Base-by-base conservation (phyloP, 805 yeast genomes). In the Candida ponderosae region DNA sequence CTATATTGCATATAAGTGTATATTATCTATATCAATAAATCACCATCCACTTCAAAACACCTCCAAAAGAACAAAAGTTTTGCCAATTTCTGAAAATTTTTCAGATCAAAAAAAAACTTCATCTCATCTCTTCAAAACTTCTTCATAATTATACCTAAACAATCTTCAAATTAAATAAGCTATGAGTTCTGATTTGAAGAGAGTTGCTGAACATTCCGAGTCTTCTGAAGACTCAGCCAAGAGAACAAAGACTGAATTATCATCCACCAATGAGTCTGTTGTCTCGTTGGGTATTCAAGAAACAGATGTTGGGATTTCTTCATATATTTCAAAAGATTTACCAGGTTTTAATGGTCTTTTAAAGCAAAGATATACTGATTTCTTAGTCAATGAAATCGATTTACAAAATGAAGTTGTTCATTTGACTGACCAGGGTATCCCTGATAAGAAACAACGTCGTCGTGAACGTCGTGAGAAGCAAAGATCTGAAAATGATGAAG, bases 281-380 rank as follows among this genome's bases (percentile, higher is more conserved):
- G n/a, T n/a, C n/a, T n/a, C n/a, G n/a, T n/a, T n/a, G 29, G 79
- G 82, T 9, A 71, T 82, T 34, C 71, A 68, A 36, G 96, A 89
- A 54, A 28, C 45, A 2, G 94, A 88, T 56, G 98, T 93, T 9
- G 98, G 98, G 6, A 90, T 93, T 45, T 78, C 86, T 1, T 74
- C 75, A 36, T 89, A 65, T 49, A 60, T 87, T 27, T 74, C 76
- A 34, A 55, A 66, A 2, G 68, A 63, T 5, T 49, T 66, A 19
- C 58, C 66, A 9, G 95, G 96, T 4, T 86, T 93, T 45, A 56
- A 58, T 15, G 98, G 97, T 3, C 69, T 72, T 13, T 66, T 93
- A 49, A 93, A 93, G 58, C 95, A 85, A 53, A 68, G 96, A 43
- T 89, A 88, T 60, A 81, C 95, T 11, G 99, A 93, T 56, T 93